Conservation (phyloP, 2,329 filamentous ascomycete species). For the Escovopsis sp. region DNA sequence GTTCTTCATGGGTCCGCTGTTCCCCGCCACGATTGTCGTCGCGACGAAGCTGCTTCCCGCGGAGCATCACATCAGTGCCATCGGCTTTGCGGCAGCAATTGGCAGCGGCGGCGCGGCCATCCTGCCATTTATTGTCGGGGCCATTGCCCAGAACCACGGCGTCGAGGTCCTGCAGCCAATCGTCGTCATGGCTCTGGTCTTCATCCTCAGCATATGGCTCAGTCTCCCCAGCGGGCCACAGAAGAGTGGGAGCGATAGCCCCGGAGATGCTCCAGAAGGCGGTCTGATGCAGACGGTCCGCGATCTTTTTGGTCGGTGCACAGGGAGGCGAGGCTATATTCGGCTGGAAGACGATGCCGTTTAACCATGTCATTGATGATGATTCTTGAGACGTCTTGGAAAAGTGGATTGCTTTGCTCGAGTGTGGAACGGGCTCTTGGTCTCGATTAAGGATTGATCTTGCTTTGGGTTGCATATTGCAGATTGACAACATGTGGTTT, state of each 20-base stretch:
- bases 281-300: too few relatives aligned
- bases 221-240: not conserved
- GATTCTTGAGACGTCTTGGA: too few relatives aligned
- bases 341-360: too few relatives aligned
- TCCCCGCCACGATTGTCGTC: constrained; percentile 58
- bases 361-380: too few relatives aligned
- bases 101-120: constrained; percentile 58
- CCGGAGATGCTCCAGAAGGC: constrained; percentile 13
- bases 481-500: too few relatives aligned
- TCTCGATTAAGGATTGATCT: too few relatives aligned
- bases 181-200: constrained; percentile 31
- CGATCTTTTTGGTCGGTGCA: too few relatives aligned
- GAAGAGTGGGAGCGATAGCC: constrained; percentile 26
- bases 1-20: constrained; percentile 68
- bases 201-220: constrained; percentile 6
- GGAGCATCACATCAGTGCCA: constrained; percentile 59
- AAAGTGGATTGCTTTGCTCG: too few relatives aligned
- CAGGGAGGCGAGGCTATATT: too few relatives aligned
- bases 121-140: constrained; percentile 53
- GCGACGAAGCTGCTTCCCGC: constrained; percentile 60
- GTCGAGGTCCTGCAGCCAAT: constrained; percentile 41
- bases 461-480: too few relatives aligned
- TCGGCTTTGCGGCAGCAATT: constrained; percentile 67
- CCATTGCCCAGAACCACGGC: constrained; percentile 44
- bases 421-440: too few relatives aligned